These are phyloP conservation scores for Calocybe gambosa DNA, from an alignment of 1,284 basidiomycete species.

Conservation along the genomic window DNA sequence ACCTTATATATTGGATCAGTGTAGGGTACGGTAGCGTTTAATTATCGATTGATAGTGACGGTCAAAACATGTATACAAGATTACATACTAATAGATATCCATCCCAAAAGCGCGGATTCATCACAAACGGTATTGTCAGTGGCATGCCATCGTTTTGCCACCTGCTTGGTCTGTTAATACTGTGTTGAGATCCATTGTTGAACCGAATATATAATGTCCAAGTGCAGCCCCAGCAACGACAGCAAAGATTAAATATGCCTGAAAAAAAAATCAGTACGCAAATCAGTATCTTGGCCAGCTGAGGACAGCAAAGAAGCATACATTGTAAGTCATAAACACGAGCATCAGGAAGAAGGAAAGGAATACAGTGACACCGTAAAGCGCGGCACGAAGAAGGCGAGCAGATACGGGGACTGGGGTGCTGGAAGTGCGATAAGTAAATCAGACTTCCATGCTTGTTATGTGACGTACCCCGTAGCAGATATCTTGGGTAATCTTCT, in stretches of 20 bases:
- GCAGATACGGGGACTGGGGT: conserved; percentile 41
- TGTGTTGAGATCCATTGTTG: conserved; percentile 51
- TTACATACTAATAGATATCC: neutral
- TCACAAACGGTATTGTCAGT: conserved; percentile 22
- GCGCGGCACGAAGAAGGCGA: conserved; percentile 50
- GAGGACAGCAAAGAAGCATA: conserved; percentile 27
- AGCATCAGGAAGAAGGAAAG: conserved; percentile 85
- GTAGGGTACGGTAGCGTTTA: too few species aligned
- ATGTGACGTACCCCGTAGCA: conserved; percentile 34
- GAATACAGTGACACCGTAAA: conserved; percentile 65
- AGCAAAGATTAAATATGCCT: conserved; percentile 76
- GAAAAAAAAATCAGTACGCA: neutral
- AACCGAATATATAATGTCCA: conserved; percentile 68
- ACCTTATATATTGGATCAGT: too few species aligned
- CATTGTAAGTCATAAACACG: conserved; percentile 86
- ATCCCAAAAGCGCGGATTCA: neutral
- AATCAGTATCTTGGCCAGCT: neutral
- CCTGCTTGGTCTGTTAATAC: conserved; percentile 38
- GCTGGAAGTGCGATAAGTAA: conserved; percentile 27
- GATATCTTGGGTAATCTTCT: conserved; percentile 29
- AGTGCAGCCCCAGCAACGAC: conserved; percentile 65
- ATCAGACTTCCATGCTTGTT: neutral
- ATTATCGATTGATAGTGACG: too few species aligned
- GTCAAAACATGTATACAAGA: neutral
- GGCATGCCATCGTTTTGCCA: conserved; percentile 56